These are phyloP conservation scores for Mrakia gelida DNA, from an alignment of 768 basidiomycete species.

Conservation along the genomic window DNA sequence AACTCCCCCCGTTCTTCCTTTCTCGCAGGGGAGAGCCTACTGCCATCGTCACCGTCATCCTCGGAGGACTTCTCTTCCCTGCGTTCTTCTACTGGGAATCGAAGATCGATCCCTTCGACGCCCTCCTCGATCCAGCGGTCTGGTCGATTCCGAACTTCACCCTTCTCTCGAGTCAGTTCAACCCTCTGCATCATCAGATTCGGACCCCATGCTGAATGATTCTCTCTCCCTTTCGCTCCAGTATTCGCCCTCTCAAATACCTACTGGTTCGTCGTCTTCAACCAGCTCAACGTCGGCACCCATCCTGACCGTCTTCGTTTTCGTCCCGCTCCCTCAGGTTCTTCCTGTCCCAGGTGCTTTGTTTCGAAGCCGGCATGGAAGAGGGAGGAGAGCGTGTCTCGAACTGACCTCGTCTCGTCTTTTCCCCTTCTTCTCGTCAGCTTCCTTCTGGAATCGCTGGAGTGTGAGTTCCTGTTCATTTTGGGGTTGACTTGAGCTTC, in stretches of 20 bases:
- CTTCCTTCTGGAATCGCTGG: not conserved
- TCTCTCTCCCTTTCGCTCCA: not conserved
- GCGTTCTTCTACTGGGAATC: conserved; percentile 39
- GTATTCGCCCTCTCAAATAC: not conserved
- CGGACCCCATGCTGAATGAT: not conserved
- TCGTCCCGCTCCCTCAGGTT: not conserved
- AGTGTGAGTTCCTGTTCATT: not conserved
- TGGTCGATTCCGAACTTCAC: conserved; percentile 41
- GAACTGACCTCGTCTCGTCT: not conserved
- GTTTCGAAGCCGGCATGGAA: no score
- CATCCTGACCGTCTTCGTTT: not conserved
- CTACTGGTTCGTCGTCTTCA: not conserved
- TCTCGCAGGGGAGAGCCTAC: conserved; percentile 17
- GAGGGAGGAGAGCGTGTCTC: not conserved
- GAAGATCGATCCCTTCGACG: conserved; percentile 6
- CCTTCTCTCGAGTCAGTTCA: conserved; percentile 36
- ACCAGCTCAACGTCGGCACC: no score
- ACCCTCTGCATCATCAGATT: conserved; percentile 26
- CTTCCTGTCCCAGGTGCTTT: not conserved
- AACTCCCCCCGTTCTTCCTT: not conserved
- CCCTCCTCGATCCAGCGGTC: conserved; percentile 5
- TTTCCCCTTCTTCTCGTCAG: not conserved
- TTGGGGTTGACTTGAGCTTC: not conserved
- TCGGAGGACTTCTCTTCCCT: conserved; percentile 32
- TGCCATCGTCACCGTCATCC: conserved; percentile 37